These are phyloP conservation scores for Stenocarpella maydis DNA, from an alignment of 2,329 filamentous ascomycete species.

Conservation along the genomic window DNA sequence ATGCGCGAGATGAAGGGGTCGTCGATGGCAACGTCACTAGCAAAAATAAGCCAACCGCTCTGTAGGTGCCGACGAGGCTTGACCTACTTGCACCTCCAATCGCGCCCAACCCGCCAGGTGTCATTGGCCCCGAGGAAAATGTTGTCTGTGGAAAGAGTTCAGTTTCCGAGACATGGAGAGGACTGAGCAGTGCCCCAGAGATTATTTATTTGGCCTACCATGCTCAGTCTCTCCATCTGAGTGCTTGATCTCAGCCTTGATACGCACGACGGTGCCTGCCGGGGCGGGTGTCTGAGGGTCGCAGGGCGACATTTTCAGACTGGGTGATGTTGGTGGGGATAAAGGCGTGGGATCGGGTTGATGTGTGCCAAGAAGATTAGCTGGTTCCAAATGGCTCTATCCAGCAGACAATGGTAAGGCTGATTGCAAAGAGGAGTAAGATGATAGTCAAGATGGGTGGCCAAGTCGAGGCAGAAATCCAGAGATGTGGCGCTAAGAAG, in stretches of 20 bases:
- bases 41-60: neutral
- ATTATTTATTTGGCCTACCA: neutral
- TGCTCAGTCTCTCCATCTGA: neutral
- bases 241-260: slow-evolving; percentile 19
- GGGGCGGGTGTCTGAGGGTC: neutral
- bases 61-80: neutral
- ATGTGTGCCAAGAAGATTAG: neutral
- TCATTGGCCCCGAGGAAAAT: slow-evolving; percentile 14
- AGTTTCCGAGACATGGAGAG: neutral
- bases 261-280: neutral
- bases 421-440: slow-evolving; percentile 14
- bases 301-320: slow-evolving; percentile 5
- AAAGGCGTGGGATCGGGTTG: neutral
- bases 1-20: slow-evolving; percentile 56
- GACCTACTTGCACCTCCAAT: slow-evolving; percentile 40
- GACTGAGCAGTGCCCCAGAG: neutral
- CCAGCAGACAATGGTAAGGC: slow-evolving; percentile 11
- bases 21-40: slow-evolving; percentile 51
- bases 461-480: neutral
- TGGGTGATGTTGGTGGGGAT: neutral
- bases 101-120: slow-evolving; percentile 42
- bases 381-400: slow-evolving; percentile 1
- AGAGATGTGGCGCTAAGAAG: neutral
- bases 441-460: neutral
- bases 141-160: neutral